Evolutionary conservation across 2,329 filamentous ascomycete species (phyloP).

Genomic region (Laburnicola sp.): DNA sequence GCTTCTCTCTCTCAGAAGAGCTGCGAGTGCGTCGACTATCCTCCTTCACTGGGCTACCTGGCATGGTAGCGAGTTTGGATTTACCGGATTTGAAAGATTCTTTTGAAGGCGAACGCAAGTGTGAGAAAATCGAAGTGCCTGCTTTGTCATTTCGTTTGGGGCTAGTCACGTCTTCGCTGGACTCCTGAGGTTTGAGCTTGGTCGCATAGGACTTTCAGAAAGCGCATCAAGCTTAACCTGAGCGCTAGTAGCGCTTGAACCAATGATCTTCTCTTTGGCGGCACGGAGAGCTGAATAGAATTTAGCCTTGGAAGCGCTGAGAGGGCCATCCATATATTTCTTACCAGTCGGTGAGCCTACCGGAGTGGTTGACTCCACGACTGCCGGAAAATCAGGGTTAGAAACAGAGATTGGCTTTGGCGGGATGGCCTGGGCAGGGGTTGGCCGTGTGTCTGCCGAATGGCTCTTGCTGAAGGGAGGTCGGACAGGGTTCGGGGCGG

Average conservation of each 20-base stretch:
- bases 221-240: slow-evolving; percentile 61
- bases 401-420: slow-evolving; percentile 52
- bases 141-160: slow-evolving; percentile 39
- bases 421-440: slow-evolving; percentile 48
- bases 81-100: slow-evolving; percentile 38
- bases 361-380: slow-evolving; percentile 58
- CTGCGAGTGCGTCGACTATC: slow-evolving; percentile 58
- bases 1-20: slow-evolving; percentile 64
- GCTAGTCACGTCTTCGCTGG: slow-evolving; percentile 41
- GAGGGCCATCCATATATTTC: slow-evolving; percentile 69
- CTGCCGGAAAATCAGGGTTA: slow-evolving; percentile 46
- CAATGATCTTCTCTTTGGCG: slow-evolving; percentile 83
- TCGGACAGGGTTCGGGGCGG: slow-evolving; percentile 38
- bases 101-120: slow-evolving; percentile 42
- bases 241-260: slow-evolving; percentile 64
- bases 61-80: slow-evolving; percentile 26
- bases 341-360: slow-evolving; percentile 56
- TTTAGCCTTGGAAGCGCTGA: slow-evolving; percentile 92
- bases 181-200: slow-evolving; percentile 29
- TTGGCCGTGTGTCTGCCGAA: slow-evolving; percentile 54
- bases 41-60: slow-evolving; percentile 39
- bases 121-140: slow-evolving; percentile 35
- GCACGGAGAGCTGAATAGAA: slow-evolving; percentile 88
- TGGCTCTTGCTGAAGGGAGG: slow-evolving; percentile 63
- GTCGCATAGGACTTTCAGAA: slow-evolving; percentile 37